Evolutionary conservation across 23 red algal species (phyloP), one percentile per base, ranked within the genome.

Genomic region (Gracilaria caudata): DNA sequence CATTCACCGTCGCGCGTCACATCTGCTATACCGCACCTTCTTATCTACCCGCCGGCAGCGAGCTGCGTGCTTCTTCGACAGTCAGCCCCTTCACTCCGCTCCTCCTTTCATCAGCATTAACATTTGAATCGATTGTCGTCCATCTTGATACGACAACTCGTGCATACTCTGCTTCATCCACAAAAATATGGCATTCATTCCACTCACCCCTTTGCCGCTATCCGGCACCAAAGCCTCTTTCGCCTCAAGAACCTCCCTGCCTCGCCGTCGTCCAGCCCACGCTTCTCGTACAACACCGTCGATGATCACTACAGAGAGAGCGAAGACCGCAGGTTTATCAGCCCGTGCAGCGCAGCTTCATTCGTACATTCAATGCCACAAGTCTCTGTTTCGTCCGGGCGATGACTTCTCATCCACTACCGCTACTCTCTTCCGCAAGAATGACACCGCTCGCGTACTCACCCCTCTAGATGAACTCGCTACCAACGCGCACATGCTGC

Each of bases 361-460:
- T 7, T 89, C 86, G 2, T 98, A 86, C 49, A 54, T 98, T 29
- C 90, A 89, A 12, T 86, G 81, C 7, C 95, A 98, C 86, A 94
- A 94, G 78, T 81, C 86, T 30, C 71, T 98, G 24, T 92, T 98
- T 34, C 37, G 64, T 43, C 37, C 90, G 28, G 95, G 95, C 53
- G 51, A 57, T 14, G 95, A 91, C 29, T 98, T 94, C 73, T 71
- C 72, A 29, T 60, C 95, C 3, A 92, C 78, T 4, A 45, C 77
- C 3, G 78, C 86, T 37, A 88, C 90, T 49, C 86, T 93, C 8
- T 94, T 88, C 64, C 73, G 87, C 38, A 98, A 98, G 85, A 92
- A 94, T 37, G 95, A 98, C 81, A 98, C 95, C 9, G 95, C 85
- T 28, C 80, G 47, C 11, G 24, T 55, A 21, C 44, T 91, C 30